Percentiles rank a stretch among this genome's conserved stretches.
These are phyloP conservation scores for Bruguiera parviflora DNA, from an alignment of 345 rosid genomes.

Conservation along the genomic window DNA sequence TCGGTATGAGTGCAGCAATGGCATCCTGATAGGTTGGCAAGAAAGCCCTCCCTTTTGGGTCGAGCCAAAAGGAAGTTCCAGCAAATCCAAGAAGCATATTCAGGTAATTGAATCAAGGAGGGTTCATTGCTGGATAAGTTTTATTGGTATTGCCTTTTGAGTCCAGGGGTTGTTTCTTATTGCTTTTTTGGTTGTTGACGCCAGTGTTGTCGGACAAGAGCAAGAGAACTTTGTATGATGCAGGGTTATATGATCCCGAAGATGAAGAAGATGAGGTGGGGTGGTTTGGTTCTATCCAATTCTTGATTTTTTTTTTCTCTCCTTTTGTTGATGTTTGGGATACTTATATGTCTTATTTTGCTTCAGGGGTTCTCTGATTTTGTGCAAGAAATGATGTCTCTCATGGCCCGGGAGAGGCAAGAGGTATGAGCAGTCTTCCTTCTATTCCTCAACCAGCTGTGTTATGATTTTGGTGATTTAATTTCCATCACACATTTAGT, in stretches of 20 bases:
- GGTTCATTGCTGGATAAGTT: not conserved
- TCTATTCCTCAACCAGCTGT: too few relatives aligned
- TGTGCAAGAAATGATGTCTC: constrained; percentile 44
- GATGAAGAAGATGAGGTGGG: constrained; percentile 52
- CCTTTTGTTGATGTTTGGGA: not conserved
- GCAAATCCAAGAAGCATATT: constrained; percentile 60
- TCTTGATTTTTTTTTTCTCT: not conserved
- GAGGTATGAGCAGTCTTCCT: constrained; percentile 29
- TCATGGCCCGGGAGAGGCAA: constrained; percentile 39
- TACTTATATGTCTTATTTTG: not conserved
- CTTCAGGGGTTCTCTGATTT: constrained; percentile 55
- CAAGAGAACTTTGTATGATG: constrained; percentile 49
- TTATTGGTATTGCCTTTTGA: not conserved
- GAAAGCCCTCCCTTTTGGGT: constrained; percentile 37
- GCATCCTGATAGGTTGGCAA: constrained; percentile 4
- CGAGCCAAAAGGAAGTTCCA: constrained; percentile 57
- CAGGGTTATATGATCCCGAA: constrained; percentile 41
- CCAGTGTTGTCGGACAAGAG: constrained; percentile 51
- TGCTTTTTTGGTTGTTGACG: not conserved
- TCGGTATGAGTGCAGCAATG: not conserved
- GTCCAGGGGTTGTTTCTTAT: not conserved
- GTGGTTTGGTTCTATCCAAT: not conserved
- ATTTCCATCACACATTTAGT: not conserved
- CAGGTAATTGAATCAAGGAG: constrained; percentile 25
- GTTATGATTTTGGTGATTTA: not conserved